phyloP scores from a whole-genome alignment of 768 basidiomycete species.

The Psilocybe subaeruginosa region DNA sequence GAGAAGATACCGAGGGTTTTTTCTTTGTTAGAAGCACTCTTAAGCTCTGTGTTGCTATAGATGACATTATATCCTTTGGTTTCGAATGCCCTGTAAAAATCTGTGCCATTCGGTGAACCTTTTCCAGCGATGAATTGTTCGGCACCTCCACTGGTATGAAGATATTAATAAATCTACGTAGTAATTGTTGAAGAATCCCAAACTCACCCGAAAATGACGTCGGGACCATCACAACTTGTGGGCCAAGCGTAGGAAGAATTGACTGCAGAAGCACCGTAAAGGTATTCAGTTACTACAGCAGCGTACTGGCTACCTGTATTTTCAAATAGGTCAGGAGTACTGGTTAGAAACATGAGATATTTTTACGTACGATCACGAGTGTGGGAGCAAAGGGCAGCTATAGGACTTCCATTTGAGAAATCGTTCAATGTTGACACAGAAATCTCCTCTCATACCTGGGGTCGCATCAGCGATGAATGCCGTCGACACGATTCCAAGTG shows the following conservation, averaged over 20 bases:
- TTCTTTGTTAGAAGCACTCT: conserved; percentile 30
- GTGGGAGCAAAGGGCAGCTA: conserved; percentile 44
- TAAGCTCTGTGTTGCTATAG: conserved; percentile 36
- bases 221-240: conserved; percentile 41
- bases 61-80: conserved; percentile 44
- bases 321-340: neutral
- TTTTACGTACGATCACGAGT: conserved; percentile 38
- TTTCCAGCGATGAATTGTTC: conserved; percentile 43
- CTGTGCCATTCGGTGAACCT: conserved; percentile 39
- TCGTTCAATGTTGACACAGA: neutral
- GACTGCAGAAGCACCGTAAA: conserved; percentile 33
- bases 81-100: conserved; percentile 45
- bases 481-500: conserved; percentile 49
- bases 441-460: conserved; percentile 30
- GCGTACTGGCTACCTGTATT: conserved; percentile 32
- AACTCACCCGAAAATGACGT: conserved; percentile 46
- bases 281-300: conserved; percentile 39
- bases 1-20: conserved; percentile 50
- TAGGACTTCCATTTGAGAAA: neutral
- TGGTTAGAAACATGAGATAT: neutral
- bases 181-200: neutral
- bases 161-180: neutral
- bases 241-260: conserved; percentile 42
- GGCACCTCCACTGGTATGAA: conserved; percentile 39
- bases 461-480: conserved; percentile 48